Conservation (phyloP, 306 rosid species). For the Delonix regia region DNA sequence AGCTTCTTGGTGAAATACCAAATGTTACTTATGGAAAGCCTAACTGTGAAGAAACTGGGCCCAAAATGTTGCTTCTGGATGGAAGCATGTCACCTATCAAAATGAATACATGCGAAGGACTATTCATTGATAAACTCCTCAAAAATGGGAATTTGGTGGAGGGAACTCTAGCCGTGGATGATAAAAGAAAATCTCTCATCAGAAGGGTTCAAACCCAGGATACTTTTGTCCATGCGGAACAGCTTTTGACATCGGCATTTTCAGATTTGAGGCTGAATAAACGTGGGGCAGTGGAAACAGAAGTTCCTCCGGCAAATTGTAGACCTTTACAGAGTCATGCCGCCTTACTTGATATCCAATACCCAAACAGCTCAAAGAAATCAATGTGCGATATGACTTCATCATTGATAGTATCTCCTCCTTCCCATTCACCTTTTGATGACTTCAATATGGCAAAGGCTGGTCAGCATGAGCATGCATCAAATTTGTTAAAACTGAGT, state of each 20-base stretch:
- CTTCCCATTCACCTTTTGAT: slow-evolving; percentile 38
- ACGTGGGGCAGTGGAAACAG: slow-evolving; percentile 5
- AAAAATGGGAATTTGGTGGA: slow-evolving; percentile 40
- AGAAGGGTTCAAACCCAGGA: slow-evolving; percentile 38
- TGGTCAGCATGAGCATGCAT: slow-evolving; percentile 43
- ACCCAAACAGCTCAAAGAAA: slow-evolving; percentile 13
- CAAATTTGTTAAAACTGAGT: slow-evolving; percentile 31
- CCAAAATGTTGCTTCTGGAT: slow-evolving; percentile 21
- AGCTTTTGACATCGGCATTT: slow-evolving; percentile 51
- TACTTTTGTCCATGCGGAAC: slow-evolving; percentile 38
- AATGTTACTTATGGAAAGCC: slow-evolving; percentile 46
- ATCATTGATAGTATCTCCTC: slow-evolving; percentile 28
- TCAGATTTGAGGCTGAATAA: slow-evolving; percentile 40
- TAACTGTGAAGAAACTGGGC: slow-evolving; percentile 38
- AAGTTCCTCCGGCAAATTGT: background rate
- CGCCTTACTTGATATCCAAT: slow-evolving; percentile 26
- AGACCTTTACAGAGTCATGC: slow-evolving; percentile 27
- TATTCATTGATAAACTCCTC: slow-evolving; percentile 30
- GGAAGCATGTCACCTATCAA: slow-evolving; percentile 31
- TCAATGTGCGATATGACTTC: no score
- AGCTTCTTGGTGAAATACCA: slow-evolving; percentile 58
- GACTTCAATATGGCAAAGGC: slow-evolving; percentile 31
- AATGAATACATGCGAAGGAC: slow-evolving; percentile 34
- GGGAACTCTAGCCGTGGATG: slow-evolving; percentile 41
- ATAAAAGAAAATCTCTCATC: slow-evolving; percentile 27